phyloP scores from a whole-genome alignment of 2,329 filamentous ascomycete genomes.

The Rachicladosporium sp. region DNA sequence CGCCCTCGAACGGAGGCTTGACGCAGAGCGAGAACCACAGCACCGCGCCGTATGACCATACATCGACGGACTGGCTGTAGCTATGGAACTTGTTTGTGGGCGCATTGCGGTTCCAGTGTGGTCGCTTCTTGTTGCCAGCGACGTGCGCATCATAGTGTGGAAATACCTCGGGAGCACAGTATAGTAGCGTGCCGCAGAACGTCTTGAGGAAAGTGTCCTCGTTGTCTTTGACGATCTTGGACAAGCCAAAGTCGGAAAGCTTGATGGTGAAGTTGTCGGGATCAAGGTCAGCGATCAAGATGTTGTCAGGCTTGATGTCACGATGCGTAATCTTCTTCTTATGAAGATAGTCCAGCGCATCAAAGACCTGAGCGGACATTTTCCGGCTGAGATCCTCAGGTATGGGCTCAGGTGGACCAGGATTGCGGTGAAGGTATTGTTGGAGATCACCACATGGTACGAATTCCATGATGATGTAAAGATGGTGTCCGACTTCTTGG shows the following conservation, averaged over 20 bases:
- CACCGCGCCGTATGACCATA: conserved; percentile 92
- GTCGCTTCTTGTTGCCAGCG: conserved; percentile 32
- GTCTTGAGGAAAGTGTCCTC: conserved; percentile 88
- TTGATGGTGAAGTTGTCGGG: conserved; percentile 63
- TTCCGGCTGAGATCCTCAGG: conserved; percentile 38
- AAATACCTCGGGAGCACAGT: conserved; percentile 95
- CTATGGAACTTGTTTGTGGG: conserved; percentile 37
- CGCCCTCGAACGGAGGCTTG: conserved; percentile 68
- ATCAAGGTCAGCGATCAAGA: conserved; percentile 61
- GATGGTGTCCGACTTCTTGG: conserved; percentile 63
- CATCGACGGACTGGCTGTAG: conserved; percentile 85
- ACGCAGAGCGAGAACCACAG: conserved; percentile 73
- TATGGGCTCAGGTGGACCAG: conserved; percentile 52
- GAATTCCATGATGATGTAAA: conserved; percentile 97
- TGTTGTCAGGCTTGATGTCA: conserved; percentile 97
- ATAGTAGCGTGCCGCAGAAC: conserved; percentile 89
- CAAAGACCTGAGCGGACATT: conserved; percentile 65
- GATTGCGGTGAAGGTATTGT: conserved; percentile 51
- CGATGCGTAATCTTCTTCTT: conserved; percentile 82
- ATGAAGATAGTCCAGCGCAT: conserved; percentile 78
- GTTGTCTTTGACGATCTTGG: conserved; percentile 66
- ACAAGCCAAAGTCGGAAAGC: conserved; percentile 90
- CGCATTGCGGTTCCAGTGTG: conserved; percentile 5
- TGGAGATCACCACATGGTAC: conserved; percentile 74
- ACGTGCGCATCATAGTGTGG: conserved; percentile 62